These are phyloP conservation scores for Onygena corvina DNA, from an alignment of 2,329 filamentous ascomycete genomes.

Conservation along the genomic window DNA sequence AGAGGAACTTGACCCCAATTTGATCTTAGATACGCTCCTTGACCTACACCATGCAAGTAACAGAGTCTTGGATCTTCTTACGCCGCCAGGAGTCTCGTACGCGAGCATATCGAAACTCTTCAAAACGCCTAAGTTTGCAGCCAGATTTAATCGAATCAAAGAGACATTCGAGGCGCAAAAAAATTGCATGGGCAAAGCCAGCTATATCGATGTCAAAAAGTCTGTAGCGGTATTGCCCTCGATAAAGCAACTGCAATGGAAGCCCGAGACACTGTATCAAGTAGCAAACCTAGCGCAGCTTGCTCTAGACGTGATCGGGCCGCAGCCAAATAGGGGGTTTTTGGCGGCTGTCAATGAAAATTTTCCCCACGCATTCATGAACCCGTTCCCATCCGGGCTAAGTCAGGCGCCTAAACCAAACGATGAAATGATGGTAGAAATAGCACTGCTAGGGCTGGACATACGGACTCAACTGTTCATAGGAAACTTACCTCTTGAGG, in stretches of 20 bases:
- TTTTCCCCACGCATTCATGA: constrained; percentile 10
- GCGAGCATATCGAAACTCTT: constrained; percentile 8
- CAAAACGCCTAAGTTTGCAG: constrained; percentile 5
- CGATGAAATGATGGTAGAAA: not conserved
- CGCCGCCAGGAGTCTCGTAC: constrained; percentile 11
- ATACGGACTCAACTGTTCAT: constrained; percentile 16
- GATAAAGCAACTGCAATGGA: constrained; percentile 7
- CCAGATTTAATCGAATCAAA: constrained; percentile 7
- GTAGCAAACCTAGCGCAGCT: constrained; percentile 16
- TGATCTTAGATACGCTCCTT: constrained; percentile 14
- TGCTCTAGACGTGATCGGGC: constrained; percentile 12
- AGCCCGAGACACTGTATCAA: constrained; percentile 9
- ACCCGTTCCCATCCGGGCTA: not conserved
- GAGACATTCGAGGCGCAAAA: constrained; percentile 12
- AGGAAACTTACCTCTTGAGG: not conserved
- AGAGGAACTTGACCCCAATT: constrained; percentile 1
- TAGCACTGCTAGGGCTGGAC: constrained; percentile 13
- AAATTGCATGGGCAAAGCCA: constrained; percentile 10
- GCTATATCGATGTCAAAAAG: constrained; percentile 11
- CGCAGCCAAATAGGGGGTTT: not conserved
- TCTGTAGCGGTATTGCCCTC: constrained; percentile 9
- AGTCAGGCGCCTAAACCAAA: not conserved
- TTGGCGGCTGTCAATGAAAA: constrained; percentile 2
- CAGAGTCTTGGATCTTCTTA: constrained; percentile 10
- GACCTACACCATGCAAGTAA: constrained; percentile 11